Evolutionary conservation across 305 asterid species (phyloP).

Genomic region (Caryopteris hybrid): DNA sequence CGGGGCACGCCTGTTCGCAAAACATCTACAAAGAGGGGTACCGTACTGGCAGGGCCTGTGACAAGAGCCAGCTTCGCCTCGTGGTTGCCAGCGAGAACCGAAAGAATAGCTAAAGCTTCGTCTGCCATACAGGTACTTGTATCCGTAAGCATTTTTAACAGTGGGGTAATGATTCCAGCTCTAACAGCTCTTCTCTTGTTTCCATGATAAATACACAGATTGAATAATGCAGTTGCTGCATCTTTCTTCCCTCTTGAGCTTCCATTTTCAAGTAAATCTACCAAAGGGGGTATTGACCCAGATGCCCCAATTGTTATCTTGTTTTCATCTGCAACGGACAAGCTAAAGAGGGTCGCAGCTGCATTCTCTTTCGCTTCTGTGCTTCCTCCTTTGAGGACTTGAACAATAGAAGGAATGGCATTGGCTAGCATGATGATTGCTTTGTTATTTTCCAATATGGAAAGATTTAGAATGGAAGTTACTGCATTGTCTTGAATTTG

Average conservation of each 20-base stretch:
- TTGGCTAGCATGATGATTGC: constrained; percentile 75
- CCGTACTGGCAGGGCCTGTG: constrained; percentile 47
- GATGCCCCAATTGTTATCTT: constrained; percentile 78
- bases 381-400: constrained; percentile 70
- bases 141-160: constrained; percentile 65
- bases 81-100: constrained; percentile 65
- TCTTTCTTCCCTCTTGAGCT: constrained; percentile 76
- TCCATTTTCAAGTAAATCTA: constrained; percentile 65
- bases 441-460: constrained; percentile 65
- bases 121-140: constrained; percentile 70
- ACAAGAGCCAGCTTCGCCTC: constrained; percentile 56
- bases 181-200: constrained; percentile 81
- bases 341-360: constrained; percentile 76
- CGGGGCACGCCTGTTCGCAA: constrained; percentile 52
- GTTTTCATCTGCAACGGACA: constrained; percentile 70
- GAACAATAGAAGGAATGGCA: constrained; percentile 75
- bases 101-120: constrained; percentile 68
- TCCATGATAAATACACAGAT: constrained; percentile 73
- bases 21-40: constrained; percentile 58
- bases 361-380: constrained; percentile 81
- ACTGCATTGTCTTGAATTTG: constrained; percentile 70
- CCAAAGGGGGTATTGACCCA: constrained; percentile 75
- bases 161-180: constrained; percentile 56
- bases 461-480: constrained; percentile 70
- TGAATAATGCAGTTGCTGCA: constrained; percentile 82